These are phyloP conservation scores for Ogataea siamensis DNA, from an alignment of 805 yeast genomes.

Conservation along the genomic window DNA sequence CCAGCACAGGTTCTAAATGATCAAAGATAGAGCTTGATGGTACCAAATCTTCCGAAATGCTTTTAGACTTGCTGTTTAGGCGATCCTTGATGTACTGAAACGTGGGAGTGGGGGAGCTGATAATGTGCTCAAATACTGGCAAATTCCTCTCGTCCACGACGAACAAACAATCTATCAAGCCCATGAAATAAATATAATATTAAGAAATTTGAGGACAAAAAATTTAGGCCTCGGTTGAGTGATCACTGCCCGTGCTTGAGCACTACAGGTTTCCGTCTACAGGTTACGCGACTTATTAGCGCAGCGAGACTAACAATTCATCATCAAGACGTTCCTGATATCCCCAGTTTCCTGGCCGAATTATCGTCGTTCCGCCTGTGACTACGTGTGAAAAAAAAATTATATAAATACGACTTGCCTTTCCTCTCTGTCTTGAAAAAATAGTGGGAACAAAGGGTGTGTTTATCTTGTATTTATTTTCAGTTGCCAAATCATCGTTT, in stretches of 20 bases:
- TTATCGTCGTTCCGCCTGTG: too few relatives aligned
- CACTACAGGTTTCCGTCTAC: too few relatives aligned
- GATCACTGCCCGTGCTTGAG: too few relatives aligned
- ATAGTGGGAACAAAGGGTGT: slow-evolving; percentile 12
- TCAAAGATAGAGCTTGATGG: slow-evolving; percentile 13
- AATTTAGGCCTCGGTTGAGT: too few relatives aligned
- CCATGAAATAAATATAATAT: slow-evolving; percentile 29
- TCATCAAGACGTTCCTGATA: too few relatives aligned
- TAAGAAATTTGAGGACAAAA: too few relatives aligned
- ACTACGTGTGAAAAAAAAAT: slow-evolving; percentile 10
- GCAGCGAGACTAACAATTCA: too few relatives aligned
- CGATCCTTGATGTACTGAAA: slow-evolving; percentile 27
- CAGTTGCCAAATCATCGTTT: neutral
- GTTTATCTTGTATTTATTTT: slow-evolving; percentile 6
- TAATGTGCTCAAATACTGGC: slow-evolving; percentile 26
- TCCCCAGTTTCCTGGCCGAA: too few relatives aligned
- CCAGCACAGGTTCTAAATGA: slow-evolving; percentile 27
- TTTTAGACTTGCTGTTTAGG: slow-evolving; percentile 12
- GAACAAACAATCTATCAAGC: slow-evolving; percentile 32
- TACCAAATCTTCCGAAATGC: neutral
- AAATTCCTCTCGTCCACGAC: slow-evolving; percentile 29
- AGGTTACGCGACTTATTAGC: too few relatives aligned
- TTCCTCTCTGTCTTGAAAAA: slow-evolving; percentile 9
- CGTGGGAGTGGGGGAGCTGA: slow-evolving; percentile 28
- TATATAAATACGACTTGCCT: slow-evolving; percentile 7